phyloP scores from a whole-genome alignment of 345 rosid genomes.

The Populus tremula region DNA sequence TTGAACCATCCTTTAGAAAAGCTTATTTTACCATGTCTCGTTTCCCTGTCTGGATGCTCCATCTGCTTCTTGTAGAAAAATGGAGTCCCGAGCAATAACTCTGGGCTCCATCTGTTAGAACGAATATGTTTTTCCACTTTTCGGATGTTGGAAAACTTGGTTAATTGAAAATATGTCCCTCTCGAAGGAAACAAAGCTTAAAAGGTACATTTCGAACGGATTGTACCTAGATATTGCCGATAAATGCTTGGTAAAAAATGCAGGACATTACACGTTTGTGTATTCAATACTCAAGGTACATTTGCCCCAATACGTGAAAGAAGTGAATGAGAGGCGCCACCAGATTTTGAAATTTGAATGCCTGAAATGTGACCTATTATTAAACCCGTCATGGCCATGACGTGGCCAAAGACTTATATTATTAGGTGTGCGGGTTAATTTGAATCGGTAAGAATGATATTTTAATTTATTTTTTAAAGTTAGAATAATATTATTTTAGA shows the following conservation, averaged over 20 bases:
- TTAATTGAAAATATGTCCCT: background rate
- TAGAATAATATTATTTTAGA: no score
- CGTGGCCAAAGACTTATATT: no score
- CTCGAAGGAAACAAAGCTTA: background rate
- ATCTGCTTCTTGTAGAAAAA: background rate
- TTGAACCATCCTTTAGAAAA: background rate
- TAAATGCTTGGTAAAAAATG: background rate
- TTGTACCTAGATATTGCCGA: background rate
- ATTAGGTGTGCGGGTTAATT: no score
- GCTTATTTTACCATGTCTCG: background rate
- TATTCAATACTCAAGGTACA: background rate
- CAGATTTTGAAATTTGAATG: background rate
- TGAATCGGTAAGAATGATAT: no score
- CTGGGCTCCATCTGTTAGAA: background rate
- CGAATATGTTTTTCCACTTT: background rate
- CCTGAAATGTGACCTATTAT: background rate
- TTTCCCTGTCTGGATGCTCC: background rate
- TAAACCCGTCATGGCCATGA: no score
- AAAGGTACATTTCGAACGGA: background rate
- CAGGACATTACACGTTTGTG: background rate
- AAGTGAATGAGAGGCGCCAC: slow-evolving; percentile 4
- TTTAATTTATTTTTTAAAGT: no score
- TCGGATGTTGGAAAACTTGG: background rate
- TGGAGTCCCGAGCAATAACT: background rate
- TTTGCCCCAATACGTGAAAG: slow-evolving; percentile 8